A percentile compares a stretch with the other conserved stretches of the same genome.
These are phyloP conservation scores for Tuber brumale DNA, from an alignment of 495 filamentous ascomycete species.

Conservation along the genomic window DNA sequence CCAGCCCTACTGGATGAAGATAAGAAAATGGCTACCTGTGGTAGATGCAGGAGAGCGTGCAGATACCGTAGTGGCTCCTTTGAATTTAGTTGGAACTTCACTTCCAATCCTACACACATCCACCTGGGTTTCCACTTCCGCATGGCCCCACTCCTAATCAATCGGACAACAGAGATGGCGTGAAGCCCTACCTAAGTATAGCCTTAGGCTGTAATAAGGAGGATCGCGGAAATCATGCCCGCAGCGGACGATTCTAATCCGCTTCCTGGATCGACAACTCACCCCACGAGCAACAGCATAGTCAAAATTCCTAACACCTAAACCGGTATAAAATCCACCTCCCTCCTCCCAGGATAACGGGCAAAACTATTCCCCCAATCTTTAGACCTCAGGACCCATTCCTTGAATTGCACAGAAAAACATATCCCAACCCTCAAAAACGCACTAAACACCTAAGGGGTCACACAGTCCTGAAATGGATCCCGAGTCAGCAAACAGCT, in stretches of 20 bases:
- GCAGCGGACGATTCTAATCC: neutral
- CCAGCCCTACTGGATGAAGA: neutral
- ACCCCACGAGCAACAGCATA: neutral
- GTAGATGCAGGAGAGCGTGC: neutral
- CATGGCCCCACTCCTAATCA: rapidly evolving
- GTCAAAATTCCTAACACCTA: neutral
- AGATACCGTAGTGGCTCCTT: neutral
- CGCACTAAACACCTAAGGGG: neutral
- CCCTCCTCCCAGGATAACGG: neutral
- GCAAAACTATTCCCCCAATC: neutral
- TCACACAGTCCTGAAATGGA: neutral
- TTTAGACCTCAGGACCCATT: neutral
- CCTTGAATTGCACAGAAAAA: neutral
- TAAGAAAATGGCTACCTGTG: neutral
- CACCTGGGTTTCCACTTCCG: neutral
- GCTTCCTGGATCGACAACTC: neutral
- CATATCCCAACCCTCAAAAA: neutral
- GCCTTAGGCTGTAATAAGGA: neutral
- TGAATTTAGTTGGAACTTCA: neutral
- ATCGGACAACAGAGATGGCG: neutral
- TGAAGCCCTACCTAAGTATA: neutral
- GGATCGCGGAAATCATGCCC: neutral
- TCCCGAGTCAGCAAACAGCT: neutral
- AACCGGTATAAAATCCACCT: neutral
- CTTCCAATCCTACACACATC: neutral